Percentiles rank a stretch among this genome's conserved stretches.
These are phyloP conservation scores for Cladosporium sp. DNA, from an alignment of 2,329 filamentous ascomycete genomes.

Conservation along the genomic window DNA sequence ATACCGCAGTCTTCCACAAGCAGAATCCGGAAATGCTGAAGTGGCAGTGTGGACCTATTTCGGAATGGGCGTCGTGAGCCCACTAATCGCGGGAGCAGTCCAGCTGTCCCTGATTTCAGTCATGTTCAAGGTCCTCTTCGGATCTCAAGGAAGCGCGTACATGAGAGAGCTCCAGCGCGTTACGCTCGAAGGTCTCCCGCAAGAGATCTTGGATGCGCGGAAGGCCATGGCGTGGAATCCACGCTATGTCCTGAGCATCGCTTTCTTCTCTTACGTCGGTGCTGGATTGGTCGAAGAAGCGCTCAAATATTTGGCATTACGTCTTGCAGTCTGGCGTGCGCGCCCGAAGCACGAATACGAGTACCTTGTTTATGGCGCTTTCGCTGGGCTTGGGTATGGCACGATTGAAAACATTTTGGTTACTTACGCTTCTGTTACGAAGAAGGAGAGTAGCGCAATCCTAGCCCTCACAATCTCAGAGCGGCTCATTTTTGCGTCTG, in stretches of 20 bases:
- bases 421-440: neutral
- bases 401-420: conserved; percentile 3
- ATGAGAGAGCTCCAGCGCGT: neutral
- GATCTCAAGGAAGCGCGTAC: neutral
- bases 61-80: neutral
- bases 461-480: neutral
- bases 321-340: neutral
- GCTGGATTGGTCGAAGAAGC: neutral
- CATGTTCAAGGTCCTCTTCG: conserved; percentile 1
- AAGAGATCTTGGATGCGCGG: neutral
- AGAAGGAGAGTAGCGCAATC: neutral
- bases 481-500: neutral
- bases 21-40: neutral
- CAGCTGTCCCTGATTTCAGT: neutral
- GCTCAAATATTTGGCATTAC: conserved; percentile 1
- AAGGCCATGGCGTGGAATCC: conserved; percentile 1
- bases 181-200: neutral
- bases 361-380: conserved; percentile 5
- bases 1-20: neutral
- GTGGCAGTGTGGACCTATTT: neutral
- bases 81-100: neutral
- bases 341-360: conserved; percentile 3
- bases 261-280: neutral
- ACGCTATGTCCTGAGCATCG: neutral
- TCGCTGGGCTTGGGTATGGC: neutral